Conservation (phyloP, 371 early-diverging fungal species). For the Dichotomocladium elegans region DNA sequence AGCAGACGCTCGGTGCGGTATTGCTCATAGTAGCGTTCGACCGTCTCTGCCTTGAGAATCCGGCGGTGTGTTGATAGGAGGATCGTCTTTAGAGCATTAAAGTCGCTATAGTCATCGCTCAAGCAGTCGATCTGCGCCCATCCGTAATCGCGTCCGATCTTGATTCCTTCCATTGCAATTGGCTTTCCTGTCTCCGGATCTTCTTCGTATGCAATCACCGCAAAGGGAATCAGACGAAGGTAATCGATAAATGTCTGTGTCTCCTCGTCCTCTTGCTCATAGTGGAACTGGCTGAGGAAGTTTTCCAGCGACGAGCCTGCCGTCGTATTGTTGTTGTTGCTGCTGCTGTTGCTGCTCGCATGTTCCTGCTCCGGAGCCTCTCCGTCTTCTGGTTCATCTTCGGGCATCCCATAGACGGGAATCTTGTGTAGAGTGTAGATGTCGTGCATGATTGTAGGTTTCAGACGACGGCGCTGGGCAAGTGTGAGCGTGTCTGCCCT, state of each 20-base stretch:
- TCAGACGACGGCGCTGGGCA: conserved; percentile 83
- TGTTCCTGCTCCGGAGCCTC: conserved; percentile 28
- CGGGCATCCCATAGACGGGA: conserved; percentile 67
- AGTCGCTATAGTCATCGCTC: conserved; percentile 81
- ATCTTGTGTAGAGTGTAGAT: conserved; percentile 52
- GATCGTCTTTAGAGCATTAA: conserved; percentile 55
- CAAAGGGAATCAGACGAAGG: conserved; percentile 65
- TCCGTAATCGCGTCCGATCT: conserved; percentile 91
- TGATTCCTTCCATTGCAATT: conserved; percentile 65
- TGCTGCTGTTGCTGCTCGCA: neutral
- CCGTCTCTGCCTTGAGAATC: conserved; percentile 79
- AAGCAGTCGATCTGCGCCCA: conserved; percentile 95
- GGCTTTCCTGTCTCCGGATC: conserved; percentile 50
- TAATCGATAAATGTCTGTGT: conserved; percentile 48
- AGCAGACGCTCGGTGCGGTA: conserved; percentile 82
- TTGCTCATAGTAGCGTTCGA: conserved; percentile 82
- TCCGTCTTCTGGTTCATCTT: conserved; percentile 61
- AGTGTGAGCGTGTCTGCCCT: conserved; percentile 94
- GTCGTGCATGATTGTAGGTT: conserved; percentile 66
- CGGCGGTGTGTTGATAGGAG: conserved; percentile 69
- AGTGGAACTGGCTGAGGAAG: conserved; percentile 41
- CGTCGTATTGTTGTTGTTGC: conserved; percentile 3
- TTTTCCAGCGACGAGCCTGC: conserved; percentile 14
- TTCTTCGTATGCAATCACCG: conserved; percentile 75
- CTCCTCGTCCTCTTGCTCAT: conserved; percentile 45